Evolutionary conservation across 2,329 filamentous ascomycete genomes (phyloP).

Genomic region (Dactylellina sp.): DNA sequence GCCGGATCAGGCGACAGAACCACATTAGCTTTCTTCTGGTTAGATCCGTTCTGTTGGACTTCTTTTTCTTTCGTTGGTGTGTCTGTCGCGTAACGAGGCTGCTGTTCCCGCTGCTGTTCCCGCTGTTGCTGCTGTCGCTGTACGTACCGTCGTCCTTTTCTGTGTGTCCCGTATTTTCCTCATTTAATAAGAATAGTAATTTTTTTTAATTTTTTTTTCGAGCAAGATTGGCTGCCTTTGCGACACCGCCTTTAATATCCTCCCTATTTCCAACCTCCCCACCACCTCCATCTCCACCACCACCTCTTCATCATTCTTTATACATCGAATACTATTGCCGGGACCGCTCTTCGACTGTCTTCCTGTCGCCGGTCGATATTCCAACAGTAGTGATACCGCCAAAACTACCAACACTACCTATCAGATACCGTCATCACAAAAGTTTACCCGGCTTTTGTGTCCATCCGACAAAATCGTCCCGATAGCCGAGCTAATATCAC

Average conservation of each 20-base stretch:
- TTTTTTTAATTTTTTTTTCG: conserved; percentile 37
- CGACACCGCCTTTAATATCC: conserved; percentile 20
- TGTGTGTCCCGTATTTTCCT: no score
- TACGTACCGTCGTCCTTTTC: not conserved
- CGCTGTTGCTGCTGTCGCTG: not conserved
- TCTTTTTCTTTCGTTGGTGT: no score
- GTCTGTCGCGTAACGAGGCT: conserved; percentile 45
- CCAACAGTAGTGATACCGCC: not conserved
- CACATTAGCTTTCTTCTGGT: conserved; percentile 5
- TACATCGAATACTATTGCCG: not conserved
- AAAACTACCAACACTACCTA: not conserved
- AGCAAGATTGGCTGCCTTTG: conserved; percentile 37
- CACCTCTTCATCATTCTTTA: not conserved
- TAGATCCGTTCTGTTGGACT: conserved; percentile 8
- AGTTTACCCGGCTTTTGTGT: not conserved
- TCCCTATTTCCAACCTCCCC: not conserved
- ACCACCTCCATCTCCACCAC: not conserved
- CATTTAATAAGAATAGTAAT: not conserved
- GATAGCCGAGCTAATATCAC: conserved; percentile 13
- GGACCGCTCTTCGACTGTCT: no score
- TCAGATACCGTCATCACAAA: not conserved
- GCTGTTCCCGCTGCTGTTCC: conserved; percentile 31
- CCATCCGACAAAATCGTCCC: no score
- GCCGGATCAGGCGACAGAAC: conserved; percentile 25
- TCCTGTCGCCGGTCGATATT: conserved; percentile 1